Percentiles rank a stretch among this genome's conserved stretches.
Evolutionary conservation across 1,284 basidiomycete genomes (phyloP).

Genomic region (Rhodotorula sp.): DNA sequence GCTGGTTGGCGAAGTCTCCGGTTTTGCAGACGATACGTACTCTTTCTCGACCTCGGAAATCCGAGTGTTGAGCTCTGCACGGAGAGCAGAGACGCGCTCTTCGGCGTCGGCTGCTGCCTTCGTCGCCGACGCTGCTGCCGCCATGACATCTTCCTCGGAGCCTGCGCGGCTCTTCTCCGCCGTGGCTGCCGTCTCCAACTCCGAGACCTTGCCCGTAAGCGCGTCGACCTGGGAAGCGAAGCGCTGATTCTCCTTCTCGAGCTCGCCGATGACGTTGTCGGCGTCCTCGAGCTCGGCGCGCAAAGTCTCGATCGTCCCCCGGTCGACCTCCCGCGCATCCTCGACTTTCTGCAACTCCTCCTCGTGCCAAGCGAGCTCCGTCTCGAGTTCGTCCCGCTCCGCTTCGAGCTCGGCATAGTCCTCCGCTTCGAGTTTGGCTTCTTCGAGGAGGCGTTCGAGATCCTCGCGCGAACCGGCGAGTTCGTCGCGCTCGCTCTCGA

Average conservation of each 20-base stretch:
- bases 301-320: background rate
- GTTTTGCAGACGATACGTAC: background rate
- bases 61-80: background rate
- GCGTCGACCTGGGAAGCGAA: background rate
- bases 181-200: background rate
- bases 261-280: constrained; percentile 4
- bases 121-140: background rate
- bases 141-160: background rate
- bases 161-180: background rate
- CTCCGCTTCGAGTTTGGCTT: background rate
- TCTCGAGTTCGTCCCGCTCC: constrained; percentile 19
- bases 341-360: constrained; percentile 12
- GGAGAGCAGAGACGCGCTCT: background rate
- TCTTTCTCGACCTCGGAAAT: background rate
- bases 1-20: no score
- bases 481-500: constrained; percentile 20
- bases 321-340: constrained; percentile 3
- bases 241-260: background rate
- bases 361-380: constrained; percentile 22
- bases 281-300: background rate
- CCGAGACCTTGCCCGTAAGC: background rate
- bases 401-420: background rate
- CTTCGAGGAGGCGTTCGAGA: constrained; percentile 6
- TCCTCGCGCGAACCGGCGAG: constrained; percentile 16
- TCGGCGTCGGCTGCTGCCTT: background rate